Evolutionary conservation across 495 filamentous ascomycete genomes (phyloP).

Genomic region (Parachaetomium inaequale): DNA sequence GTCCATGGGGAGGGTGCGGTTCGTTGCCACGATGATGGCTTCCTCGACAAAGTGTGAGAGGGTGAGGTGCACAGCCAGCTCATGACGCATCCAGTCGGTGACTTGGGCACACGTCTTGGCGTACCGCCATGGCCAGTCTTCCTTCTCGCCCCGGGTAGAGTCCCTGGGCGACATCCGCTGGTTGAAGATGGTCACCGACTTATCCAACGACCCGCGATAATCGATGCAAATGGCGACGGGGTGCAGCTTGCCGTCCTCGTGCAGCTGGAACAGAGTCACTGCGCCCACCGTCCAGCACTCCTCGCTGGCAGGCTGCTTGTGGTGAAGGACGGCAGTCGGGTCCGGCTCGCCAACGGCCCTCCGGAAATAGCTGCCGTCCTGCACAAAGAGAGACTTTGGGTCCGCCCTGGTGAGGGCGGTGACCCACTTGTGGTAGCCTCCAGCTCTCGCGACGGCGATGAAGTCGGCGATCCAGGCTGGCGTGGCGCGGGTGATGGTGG

Average conservation of each 20-base stretch:
- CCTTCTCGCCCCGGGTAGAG: conserved; percentile 32
- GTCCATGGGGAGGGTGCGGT: conserved; percentile 38
- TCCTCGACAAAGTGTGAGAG: conserved; percentile 49
- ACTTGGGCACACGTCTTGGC: conserved; percentile 50
- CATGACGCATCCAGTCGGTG: conserved; percentile 49
- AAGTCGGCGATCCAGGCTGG: conserved; percentile 36
- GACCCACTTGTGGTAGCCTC: conserved; percentile 29
- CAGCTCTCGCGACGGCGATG: conserved; percentile 30
- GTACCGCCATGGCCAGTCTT: conserved; percentile 52
- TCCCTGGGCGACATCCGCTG: conserved; percentile 32
- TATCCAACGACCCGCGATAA: conserved; percentile 36
- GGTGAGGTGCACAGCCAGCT: conserved; percentile 44
- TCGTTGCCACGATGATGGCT: conserved; percentile 45
- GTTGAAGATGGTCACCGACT: conserved; percentile 49
- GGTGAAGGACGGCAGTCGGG: conserved; percentile 19
- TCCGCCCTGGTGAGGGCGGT: conserved; percentile 28
- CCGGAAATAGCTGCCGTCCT: conserved; percentile 49
- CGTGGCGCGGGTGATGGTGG: conserved; percentile 40
- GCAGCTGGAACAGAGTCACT: conserved; percentile 45
- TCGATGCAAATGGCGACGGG: conserved; percentile 44
- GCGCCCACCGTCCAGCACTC: conserved; percentile 39
- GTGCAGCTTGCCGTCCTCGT: conserved; percentile 43
- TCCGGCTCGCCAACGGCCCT: conserved; percentile 31
- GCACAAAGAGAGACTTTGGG: conserved; percentile 38
- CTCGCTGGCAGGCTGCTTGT: conserved; percentile 21